Evolutionary conservation across 768 basidiomycete species (phyloP).

Genomic region (Lactarius sanguifluus): DNA sequence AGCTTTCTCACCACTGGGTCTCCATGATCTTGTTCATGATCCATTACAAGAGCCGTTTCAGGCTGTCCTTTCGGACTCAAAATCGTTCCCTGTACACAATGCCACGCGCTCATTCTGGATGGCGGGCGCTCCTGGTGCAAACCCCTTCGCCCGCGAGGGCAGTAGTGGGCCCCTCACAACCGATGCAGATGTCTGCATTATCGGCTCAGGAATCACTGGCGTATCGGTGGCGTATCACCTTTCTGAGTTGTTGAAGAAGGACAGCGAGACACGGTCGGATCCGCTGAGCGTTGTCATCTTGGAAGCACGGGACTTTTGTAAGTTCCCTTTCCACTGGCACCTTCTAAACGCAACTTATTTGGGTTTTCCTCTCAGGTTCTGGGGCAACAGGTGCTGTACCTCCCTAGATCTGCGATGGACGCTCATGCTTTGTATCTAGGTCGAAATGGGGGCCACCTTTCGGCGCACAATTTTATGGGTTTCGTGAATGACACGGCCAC

Average conservation of each 20-base stretch:
- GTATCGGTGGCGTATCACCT: constrained; percentile 75
- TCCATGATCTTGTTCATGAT: background rate
- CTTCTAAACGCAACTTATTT: constrained; percentile 5
- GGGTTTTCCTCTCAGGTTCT: constrained; percentile 46
- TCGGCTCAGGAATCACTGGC: constrained; percentile 81
- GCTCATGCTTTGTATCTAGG: constrained; percentile 42
- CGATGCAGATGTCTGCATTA: constrained; percentile 71
- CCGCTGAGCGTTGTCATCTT: constrained; percentile 59
- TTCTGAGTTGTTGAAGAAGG: constrained; percentile 36
- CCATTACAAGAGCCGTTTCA: constrained; percentile 5
- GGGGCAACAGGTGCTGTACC: constrained; percentile 65
- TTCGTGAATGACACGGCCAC: constrained; percentile 42
- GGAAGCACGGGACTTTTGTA: constrained; percentile 86
- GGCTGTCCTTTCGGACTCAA: constrained; percentile 8
- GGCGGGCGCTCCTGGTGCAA: constrained; percentile 51
- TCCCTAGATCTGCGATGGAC: constrained; percentile 10
- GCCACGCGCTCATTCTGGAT: constrained; percentile 78
- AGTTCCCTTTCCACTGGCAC: constrained; percentile 35
- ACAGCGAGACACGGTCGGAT: constrained; percentile 16
- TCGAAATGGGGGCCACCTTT: constrained; percentile 78
- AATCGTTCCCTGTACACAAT: constrained; percentile 54
- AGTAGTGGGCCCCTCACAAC: constrained; percentile 58
- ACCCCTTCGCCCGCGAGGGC: constrained; percentile 66
- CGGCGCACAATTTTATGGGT: constrained; percentile 46
- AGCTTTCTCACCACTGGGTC: background rate